Base-by-base conservation (phyloP, 495 filamentous ascomycete species). In the Astrothelium subdiscretum region DNA sequence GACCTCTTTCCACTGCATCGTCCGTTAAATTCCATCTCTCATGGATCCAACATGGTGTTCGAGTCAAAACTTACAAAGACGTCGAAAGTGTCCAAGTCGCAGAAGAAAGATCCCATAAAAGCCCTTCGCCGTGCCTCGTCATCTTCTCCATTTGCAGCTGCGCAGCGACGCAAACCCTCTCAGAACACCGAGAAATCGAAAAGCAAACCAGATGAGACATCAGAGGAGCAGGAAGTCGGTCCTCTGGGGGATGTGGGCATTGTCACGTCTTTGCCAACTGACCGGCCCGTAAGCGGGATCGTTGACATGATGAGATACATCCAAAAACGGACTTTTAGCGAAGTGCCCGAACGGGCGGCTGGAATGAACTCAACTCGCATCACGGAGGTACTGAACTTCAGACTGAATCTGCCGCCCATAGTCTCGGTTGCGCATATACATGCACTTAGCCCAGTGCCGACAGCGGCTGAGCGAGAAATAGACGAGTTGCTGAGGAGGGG, bases 361-460 rank as follows among this genome's bases (percentile, higher is more conserved):
- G 89, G 89, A 12, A 90, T 94, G 85, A 87, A 85, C 68, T 88
- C 85, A 40, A 84, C 79, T 1, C 81, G 85, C 15, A 87, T 89
- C 29, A 81, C 87, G 12, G 81, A 90, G 66, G 78, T 88, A 1
- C 77, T 92, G 54, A 87, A 87, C 64, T 82, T 84, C 67, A 81
- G 88, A 24, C 75, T 74, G 27, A 78, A 75, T 13, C 70, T 95
- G 32, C 90, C 90, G 32, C 85, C 85, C 0, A 77, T 89, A 24
- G 86, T 86, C 20, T 88, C 84, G 0, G 76, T 87, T 5, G 79
- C 85, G 27, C 89, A 95, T 74, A 69, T 94, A 3, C 85, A 89
- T 70, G 83, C 85, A 0, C 66, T 91, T 8, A 73, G 85, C 20
- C 74, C 79, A 59, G 83, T 83, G 10, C 83, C 87, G 1, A 91